Percentiles rank a stretch among this genome's conserved stretches.
Evolutionary conservation across 2,329 filamentous ascomycete species (phyloP).

Genomic region (Hymenoscyphus linearis): DNA sequence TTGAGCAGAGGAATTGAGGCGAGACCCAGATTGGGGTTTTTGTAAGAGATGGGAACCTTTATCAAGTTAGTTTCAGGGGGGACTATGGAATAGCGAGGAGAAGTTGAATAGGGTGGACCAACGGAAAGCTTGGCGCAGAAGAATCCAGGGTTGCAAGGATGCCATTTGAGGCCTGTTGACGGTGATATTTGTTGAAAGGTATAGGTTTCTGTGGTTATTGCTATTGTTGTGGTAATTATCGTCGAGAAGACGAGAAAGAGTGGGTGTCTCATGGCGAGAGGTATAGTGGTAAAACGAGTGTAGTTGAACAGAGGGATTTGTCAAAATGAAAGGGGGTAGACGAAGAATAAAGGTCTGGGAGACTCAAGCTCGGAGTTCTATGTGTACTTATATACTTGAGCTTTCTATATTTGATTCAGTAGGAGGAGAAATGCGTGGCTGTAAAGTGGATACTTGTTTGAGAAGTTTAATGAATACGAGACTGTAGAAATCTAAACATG

Average conservation of each 20-base stretch:
- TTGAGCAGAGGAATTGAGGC: conserved; percentile 6
- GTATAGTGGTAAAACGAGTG: background rate
- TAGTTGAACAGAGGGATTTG: background rate
- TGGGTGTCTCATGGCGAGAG: background rate
- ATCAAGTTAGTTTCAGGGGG: background rate
- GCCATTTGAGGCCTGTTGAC: background rate
- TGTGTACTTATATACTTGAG: background rate
- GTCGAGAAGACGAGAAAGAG: background rate
- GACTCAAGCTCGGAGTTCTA: too few species aligned
- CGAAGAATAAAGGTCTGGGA: background rate
- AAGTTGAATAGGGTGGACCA: background rate
- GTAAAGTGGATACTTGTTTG: background rate
- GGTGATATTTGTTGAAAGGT: background rate
- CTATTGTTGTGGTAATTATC: background rate
- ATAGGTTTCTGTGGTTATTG: background rate
- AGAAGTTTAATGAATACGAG: background rate
- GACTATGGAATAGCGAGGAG: background rate
- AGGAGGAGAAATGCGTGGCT: background rate
- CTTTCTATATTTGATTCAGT: background rate
- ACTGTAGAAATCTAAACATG: background rate
- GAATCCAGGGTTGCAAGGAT: background rate
- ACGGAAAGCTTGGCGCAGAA: background rate
- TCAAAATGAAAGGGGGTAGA: background rate
- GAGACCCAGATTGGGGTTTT: background rate
- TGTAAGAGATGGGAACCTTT: background rate